A percentile compares a stretch with the other conserved stretches of the same genome.
These are phyloP conservation scores for Pseudogymnoascus verrucosus DNA, from an alignment of 2,329 filamentous ascomycete genomes.

Conservation along the genomic window DNA sequence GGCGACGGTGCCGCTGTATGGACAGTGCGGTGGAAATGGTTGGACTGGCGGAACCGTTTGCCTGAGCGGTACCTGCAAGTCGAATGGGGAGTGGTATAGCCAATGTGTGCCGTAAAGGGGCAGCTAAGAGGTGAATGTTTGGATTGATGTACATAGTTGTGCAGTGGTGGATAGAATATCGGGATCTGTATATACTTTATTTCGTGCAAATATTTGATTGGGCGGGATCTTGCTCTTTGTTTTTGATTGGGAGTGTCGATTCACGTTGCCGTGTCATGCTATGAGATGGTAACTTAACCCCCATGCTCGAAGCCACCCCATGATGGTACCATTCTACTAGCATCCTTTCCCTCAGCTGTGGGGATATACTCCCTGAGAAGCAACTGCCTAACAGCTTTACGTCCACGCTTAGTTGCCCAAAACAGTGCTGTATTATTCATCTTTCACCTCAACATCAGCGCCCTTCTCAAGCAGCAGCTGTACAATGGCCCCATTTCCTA, in stretches of 20 bases:
- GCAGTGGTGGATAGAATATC: neutral
- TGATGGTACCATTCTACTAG: neutral
- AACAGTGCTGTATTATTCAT: neutral
- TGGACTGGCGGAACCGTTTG: conserved; percentile 1
- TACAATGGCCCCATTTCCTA: neutral
- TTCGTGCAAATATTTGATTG: neutral
- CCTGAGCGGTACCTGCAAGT: neutral
- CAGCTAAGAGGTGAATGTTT: neutral
- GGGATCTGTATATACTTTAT: neutral
- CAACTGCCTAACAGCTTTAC: neutral
- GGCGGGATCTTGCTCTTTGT: neutral
- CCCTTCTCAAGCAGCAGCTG: neutral
- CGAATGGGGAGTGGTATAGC: neutral
- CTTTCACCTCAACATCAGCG: neutral
- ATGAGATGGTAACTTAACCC: neutral
- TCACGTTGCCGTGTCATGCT: neutral
- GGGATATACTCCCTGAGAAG: neutral
- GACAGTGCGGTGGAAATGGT: neutral
- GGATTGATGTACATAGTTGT: neutral
- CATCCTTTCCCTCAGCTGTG: neutral
- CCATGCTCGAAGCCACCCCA: neutral
- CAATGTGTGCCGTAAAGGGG: neutral
- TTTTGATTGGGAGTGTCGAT: neutral
- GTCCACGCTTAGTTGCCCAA: neutral
- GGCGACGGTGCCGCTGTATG: neutral